Evolutionary conservation across 2,329 filamentous ascomycete genomes (phyloP), one percentile per base, ranked within the genome.

Genomic region (Aspergillus japonicus): DNA sequence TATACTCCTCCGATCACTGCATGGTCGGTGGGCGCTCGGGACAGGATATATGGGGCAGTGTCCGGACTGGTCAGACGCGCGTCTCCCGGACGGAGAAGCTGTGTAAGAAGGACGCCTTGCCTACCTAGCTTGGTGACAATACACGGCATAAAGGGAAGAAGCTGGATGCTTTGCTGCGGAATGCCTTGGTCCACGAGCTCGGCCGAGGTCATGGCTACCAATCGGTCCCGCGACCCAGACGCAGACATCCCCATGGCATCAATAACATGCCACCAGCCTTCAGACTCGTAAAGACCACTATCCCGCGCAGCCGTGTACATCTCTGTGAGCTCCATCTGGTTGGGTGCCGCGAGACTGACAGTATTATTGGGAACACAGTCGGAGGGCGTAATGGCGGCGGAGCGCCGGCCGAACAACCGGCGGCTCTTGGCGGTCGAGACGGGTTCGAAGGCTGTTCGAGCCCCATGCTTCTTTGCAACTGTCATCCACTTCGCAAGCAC

Each of bases 71-170:
- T 81, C 8, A 97, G 80, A 33, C 89, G 83, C 0, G 84, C 78
- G 67, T 96, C 92, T 7, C 85, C 83, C n/a, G 81, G 82, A 1
- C 75, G 73, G 1, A 99, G 79, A 3, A 97, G 75, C 50, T 86
- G 84, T 0, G 91, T 90, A 29, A 97, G 75, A 2, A 98, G 80
- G 1, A 92, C 90, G 0, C 93, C 93, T 44, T 86, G 77, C 0
- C 79, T 76, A 0, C 95, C 95, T 1, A 98, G 81, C 74, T 96
- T 98, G 1, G 91, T 92, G 47, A 96, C 78, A 31, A 98, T 85
- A 3, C 86, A 91, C 0, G 93, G 92, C 23, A 97, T 89, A 68
- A 92, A 96, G 0, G 95, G 95, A 1, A 97, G 83, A 21, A 99
- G 84, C 69, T 95, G 91, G 47, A 97, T 84, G 39, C 84, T 86